These are phyloP conservation scores for Phytophthora pisi DNA, from an alignment of 352 stramenopile species.

Conservation along the genomic window DNA sequence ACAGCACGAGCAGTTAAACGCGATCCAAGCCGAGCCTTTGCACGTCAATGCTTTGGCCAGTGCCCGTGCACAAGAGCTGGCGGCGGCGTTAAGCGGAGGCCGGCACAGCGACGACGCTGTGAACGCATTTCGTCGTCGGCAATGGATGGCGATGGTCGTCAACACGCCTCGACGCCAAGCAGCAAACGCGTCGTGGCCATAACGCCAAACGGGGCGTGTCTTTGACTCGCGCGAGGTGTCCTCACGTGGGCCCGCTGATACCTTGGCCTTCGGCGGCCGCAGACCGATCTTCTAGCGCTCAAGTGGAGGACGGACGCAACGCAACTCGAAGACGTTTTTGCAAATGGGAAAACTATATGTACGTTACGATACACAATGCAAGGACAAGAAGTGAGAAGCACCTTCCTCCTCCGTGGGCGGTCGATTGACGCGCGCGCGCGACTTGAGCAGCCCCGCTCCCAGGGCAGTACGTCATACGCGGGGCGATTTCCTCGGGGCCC, in stretches of 20 bases:
- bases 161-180: constrained; percentile 4
- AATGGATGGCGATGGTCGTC: constrained; percentile 4
- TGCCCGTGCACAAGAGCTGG: constrained; percentile 16
- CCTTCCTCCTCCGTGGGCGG: constrained; percentile 24
- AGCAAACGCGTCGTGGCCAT: not conserved
- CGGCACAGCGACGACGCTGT: not conserved
- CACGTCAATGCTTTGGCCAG: not conserved
- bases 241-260: not conserved
- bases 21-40: constrained; percentile 18
- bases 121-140: not conserved
- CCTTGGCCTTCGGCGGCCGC: not conserved
- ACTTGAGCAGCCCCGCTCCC: constrained; percentile 3
- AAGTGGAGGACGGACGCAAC: too few species aligned
- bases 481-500: not conserved
- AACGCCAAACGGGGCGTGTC: not conserved
- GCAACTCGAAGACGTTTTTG: too few species aligned
- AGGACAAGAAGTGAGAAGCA: constrained; percentile 36
- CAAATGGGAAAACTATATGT: constrained; percentile 22
- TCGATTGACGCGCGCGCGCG: constrained; percentile 2
- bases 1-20: constrained; percentile 13
- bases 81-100: constrained; percentile 13
- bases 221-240: not conserved
- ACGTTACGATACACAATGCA: constrained; percentile 43
- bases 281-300: not conserved
- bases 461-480: not conserved